Evolutionary conservation across 257 asterid genomes (phyloP).

Genomic region (Nicotiana noctiflora): DNA sequence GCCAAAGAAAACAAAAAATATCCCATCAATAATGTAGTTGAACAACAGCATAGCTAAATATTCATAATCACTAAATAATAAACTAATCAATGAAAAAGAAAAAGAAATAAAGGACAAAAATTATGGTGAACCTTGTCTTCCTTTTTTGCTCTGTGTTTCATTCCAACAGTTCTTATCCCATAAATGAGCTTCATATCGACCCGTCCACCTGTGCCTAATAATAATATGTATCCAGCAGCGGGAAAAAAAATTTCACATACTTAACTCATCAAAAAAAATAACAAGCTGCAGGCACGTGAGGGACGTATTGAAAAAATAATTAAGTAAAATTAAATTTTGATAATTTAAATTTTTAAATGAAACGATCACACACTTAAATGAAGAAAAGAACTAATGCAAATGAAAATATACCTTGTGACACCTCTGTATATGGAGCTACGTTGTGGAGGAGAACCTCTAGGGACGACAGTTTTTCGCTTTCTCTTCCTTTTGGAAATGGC

Average conservation of each 20-base stretch:
- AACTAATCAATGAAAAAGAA: not conserved
- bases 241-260: no score
- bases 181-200: conserved; percentile 92
- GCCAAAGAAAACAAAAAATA: not conserved
- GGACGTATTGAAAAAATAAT: no score
- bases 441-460: conserved; percentile 73
- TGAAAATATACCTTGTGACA: conserved; percentile 65
- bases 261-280: no score
- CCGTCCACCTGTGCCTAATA: conserved; percentile 93
- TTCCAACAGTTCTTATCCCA: conserved; percentile 99
- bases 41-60: not conserved
- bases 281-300: no score
- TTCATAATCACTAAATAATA: not conserved
- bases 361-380: no score
- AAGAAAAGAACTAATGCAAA: not conserved
- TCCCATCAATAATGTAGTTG: not conserved
- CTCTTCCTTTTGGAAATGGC: conserved; percentile 28
- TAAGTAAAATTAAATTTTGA: no score
- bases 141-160: conserved; percentile 81
- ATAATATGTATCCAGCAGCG: not conserved
- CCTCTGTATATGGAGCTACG: conserved; percentile 87
- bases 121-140: conserved; percentile 46
- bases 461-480: conserved; percentile 46
- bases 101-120: not conserved
- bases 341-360: no score